A percentile compares a stretch with the other conserved stretches of the same genome.
Conservation (phyloP, 2,329 filamentous ascomycete genomes). For the Colletotrichum cuscutae region DNA sequence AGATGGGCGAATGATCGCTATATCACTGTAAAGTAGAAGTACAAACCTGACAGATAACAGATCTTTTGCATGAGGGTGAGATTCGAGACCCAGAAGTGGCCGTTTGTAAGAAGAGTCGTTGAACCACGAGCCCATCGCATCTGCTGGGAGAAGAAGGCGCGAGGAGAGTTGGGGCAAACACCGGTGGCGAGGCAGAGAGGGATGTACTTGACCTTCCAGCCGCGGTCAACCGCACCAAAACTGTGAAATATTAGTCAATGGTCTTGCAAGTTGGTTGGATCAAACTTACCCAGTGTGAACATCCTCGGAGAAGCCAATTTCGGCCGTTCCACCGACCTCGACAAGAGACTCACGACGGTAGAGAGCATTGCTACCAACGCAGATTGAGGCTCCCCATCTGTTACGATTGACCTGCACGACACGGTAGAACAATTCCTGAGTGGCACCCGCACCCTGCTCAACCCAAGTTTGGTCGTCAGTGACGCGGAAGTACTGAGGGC, state of each 20-base stretch:
- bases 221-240: conserved; percentile 52
- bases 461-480: conserved; percentile 53
- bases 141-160: conserved; percentile 55
- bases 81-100: conserved; percentile 51
- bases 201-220: conserved; percentile 54
- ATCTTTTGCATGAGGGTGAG: conserved; percentile 51
- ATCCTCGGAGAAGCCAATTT: conserved; percentile 55
- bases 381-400: conserved; percentile 52
- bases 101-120: conserved; percentile 52
- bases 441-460: conserved; percentile 53
- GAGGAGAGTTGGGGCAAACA: conserved; percentile 53
- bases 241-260: conserved; percentile 23
- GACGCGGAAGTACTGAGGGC: conserved; percentile 53
- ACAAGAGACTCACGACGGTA: conserved; percentile 51
- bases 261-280: neutral
- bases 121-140: conserved; percentile 55
- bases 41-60: conserved; percentile 50
- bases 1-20: neutral
- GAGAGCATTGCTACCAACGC: conserved; percentile 53
- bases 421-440: conserved; percentile 54
- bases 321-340: conserved; percentile 52
- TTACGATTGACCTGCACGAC: conserved; percentile 54
- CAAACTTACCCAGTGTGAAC: conserved; percentile 51
- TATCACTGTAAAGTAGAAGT: too few species aligned
- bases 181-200: conserved; percentile 53